Evolutionary conservation across 495 filamentous ascomycete genomes (phyloP), one percentile per base, ranked within the genome.

Genomic region (Bacidia rubella): DNA sequence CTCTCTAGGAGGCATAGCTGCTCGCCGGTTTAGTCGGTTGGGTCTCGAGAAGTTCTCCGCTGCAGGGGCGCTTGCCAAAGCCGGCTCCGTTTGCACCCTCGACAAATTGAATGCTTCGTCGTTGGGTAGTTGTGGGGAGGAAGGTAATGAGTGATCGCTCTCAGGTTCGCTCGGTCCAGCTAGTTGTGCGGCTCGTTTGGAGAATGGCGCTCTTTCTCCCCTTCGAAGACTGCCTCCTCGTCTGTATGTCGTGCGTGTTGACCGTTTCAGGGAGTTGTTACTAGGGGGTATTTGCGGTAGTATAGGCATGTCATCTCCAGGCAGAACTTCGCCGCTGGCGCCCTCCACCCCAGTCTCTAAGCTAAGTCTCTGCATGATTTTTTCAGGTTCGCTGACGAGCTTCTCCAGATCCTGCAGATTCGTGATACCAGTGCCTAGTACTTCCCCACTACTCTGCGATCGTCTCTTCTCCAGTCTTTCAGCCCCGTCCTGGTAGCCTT

Each of bases 181-280:
- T 22, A 44, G 17, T 50, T 77, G 75, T 2, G 74, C 79, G 39
- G 79, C 70, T 51, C 92, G 74, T 65, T 86, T 92, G 0, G 87
- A 83, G 57, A 87, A 85, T 23, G 84, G 81, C 3, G 78, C 74
- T 48, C 82, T 74, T 59, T 90, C 85, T 42, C 85, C 84, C 62
- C 84, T 88, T 54, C 80, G 80, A 47, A 88, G 65, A 69, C 89
- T 95, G 11, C 90, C 92, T 49, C 90, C 92, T 52, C 86, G 85
- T 60, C 87, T 74, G 61, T 98, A 98, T 25, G 87, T 88, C 15
- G 92, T 99, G 35, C 87, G 78, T 15, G 88, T 99, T 35, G 93
- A 94, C 51, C 92, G 77, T 56, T 88, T 78, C 48, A 99, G 74
- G 17, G 87, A 84, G 61, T 81, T 80, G 3, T 86, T 85, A 11